A percentile compares a stretch with the other conserved stretches of the same genome.
Conservation (phyloP, 2,329 filamentous ascomycete genomes). For the Akanthomyces muscarius region DNA sequence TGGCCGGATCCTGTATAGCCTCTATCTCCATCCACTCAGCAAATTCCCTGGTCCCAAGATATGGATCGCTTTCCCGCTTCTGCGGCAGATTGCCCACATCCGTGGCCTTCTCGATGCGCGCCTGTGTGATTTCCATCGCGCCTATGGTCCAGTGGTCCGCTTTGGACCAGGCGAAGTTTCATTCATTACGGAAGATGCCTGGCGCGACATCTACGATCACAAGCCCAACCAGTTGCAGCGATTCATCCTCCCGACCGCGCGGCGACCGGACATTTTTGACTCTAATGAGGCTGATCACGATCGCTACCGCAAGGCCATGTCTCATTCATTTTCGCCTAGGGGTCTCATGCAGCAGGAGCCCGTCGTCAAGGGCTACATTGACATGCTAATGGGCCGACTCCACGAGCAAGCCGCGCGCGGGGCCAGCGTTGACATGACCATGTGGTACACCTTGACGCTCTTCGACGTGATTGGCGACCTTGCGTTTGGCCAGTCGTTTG, state of each 20-base stretch:
- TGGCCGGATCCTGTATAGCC: neutral
- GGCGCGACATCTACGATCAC: slow-evolving; percentile 40
- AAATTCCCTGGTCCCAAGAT: slow-evolving; percentile 28
- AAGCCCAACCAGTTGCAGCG: slow-evolving; percentile 18
- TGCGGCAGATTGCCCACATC: slow-evolving; percentile 16
- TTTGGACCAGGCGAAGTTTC: slow-evolving; percentile 44
- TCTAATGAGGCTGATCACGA: neutral
- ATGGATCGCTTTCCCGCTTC: neutral
- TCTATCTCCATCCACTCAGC: slow-evolving; percentile 28
- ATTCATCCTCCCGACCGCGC: slow-evolving; percentile 6
- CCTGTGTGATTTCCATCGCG: slow-evolving; percentile 32
- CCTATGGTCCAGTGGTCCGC: slow-evolving; percentile 44
- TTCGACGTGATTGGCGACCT: slow-evolving; percentile 30
- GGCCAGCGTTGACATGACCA: slow-evolving; percentile 22
- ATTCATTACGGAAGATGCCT: slow-evolving; percentile 34
- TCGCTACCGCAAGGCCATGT: slow-evolving; percentile 12
- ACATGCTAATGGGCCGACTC: neutral
- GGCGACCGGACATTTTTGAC: neutral
- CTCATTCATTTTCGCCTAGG: neutral
- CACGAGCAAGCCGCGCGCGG: neutral
- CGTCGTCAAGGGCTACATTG: neutral
- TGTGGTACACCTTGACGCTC: slow-evolving; percentile 27
- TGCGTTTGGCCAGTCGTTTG: slow-evolving; percentile 27
- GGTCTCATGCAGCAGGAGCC: neutral
- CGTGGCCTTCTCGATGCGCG: slow-evolving; percentile 27